Evolutionary conservation across 2,329 filamentous ascomycete species (phyloP).

Genomic region (Penicillium palitans): DNA sequence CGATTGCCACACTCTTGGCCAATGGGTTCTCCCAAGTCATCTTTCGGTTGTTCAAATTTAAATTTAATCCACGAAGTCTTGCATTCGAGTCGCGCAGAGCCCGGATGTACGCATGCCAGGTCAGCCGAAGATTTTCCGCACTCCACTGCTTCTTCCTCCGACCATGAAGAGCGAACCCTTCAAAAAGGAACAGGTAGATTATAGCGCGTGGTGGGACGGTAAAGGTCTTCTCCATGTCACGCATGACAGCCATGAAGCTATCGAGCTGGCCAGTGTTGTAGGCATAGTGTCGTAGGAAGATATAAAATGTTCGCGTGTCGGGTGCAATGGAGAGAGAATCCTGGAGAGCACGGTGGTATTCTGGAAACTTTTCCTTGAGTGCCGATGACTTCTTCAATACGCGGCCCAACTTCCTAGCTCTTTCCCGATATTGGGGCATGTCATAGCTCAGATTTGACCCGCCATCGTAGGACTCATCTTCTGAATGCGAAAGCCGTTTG

Average conservation of each 20-base stretch:
- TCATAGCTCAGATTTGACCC: slow-evolving; percentile 28
- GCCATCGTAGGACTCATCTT: neutral
- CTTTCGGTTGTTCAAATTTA: slow-evolving; percentile 14
- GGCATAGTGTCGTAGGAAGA: slow-evolving; percentile 75
- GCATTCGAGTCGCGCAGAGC: slow-evolving; percentile 40
- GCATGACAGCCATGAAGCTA: slow-evolving; percentile 68
- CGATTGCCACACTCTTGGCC: slow-evolving; percentile 8
- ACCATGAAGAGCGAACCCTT: slow-evolving; percentile 76
- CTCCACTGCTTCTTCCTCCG: slow-evolving; percentile 71
- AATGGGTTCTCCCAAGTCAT: slow-evolving; percentile 37
- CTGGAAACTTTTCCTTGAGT: slow-evolving; percentile 51
- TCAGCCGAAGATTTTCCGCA: slow-evolving; percentile 62
- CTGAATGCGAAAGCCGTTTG: slow-evolving; percentile 20
- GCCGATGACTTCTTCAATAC: slow-evolving; percentile 49
- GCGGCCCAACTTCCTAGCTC: slow-evolving; percentile 47
- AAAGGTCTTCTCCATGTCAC: slow-evolving; percentile 72
- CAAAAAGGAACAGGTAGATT: slow-evolving; percentile 78
- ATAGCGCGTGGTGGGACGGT: slow-evolving; percentile 69
- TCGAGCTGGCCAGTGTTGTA: slow-evolving; percentile 68
- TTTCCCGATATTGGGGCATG: slow-evolving; percentile 39
- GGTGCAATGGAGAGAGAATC: slow-evolving; percentile 66
- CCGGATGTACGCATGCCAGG: slow-evolving; percentile 65
- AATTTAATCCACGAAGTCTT: slow-evolving; percentile 24
- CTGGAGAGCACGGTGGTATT: slow-evolving; percentile 63
- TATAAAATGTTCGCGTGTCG: slow-evolving; percentile 74